Base-by-base conservation (phyloP, 305 asterid genomes). In the Solanum hybrid region DNA sequence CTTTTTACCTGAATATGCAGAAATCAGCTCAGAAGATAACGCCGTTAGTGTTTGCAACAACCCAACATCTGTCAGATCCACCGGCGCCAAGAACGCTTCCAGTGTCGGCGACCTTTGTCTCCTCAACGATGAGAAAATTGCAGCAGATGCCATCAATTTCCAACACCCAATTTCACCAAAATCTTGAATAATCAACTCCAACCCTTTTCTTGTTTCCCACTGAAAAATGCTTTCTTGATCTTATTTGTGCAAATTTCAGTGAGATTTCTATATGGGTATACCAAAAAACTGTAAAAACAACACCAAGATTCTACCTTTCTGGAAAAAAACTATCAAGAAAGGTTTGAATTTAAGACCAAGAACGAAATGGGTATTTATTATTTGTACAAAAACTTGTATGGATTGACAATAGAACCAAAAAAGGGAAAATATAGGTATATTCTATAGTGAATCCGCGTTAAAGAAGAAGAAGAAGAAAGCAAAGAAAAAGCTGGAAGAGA, bases 21-120 rank as follows among this genome's bases (percentile, higher is more conserved):
- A 91, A 75, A 92, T 91, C 87, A 97, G 91, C 91, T 96, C 98
- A 31, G 93, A 73, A 36, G 95, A 93, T 78, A 97, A 88, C 10
- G 91, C 89, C 12, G 95, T 92, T 88, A 96, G 26, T 24, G 95
- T 90, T 88, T 92, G 96, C 92, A 96, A 89, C 90, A 95, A 91
- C 87, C 92, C 92, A 88, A 69, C 92, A 88, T 92, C 90, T 26
- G 96, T 91, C 40, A 95, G 96, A 93, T 96, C 97, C 90, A 95
- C 94, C 78, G 99, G 99, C 60, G 95, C 95, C 51, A 96, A 92
- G 90, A 97, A 94, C 38, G 98, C 95, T 91, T 96, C 97, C 93
- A 95, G 90, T 9, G 98, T 93, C 88, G 98, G 98, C 89, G 97
- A 94, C 84, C 97, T 91, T 91, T 98, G 95, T 95, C 99, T 91